Evolutionary conservation across 176 grass and related monocot species (phyloP).

Genomic region (Phyllostachys edulis): DNA sequence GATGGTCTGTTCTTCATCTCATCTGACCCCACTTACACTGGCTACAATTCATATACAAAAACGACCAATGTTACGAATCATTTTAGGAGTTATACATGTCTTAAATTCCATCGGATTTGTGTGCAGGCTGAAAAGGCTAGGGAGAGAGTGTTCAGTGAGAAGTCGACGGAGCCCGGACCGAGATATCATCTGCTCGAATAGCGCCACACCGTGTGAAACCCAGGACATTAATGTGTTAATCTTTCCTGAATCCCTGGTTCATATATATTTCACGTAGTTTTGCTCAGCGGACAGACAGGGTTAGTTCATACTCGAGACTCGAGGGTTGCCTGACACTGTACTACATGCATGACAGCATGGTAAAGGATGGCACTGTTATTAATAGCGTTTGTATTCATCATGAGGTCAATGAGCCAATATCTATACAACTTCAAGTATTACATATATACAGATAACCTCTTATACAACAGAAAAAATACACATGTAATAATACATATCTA

Average conservation of each 20-base stretch:
- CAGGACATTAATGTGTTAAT: neutral
- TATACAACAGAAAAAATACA: no score
- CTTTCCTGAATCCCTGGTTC: neutral
- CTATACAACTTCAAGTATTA: no score
- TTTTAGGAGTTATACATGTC: neutral
- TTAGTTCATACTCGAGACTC: neutral
- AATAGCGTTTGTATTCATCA: no score
- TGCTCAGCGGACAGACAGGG: neutral
- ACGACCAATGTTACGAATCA: neutral
- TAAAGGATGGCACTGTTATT: no score
- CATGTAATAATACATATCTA: no score
- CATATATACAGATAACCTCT: no score
- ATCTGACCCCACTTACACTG: neutral
- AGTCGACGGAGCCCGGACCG: neutral
- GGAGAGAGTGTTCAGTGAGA: slow-evolving; percentile 53
- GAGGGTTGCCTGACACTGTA: neutral
- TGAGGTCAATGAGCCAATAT: no score
- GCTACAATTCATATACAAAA: neutral
- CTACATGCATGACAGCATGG: no score
- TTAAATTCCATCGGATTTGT: neutral
- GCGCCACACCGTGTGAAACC: neutral
- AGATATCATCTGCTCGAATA: slow-evolving; percentile 23
- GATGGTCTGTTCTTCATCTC: slow-evolving; percentile 48
- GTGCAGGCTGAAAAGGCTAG: slow-evolving; percentile 56
- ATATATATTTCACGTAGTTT: neutral